Base-by-base conservation (phyloP, 73 alveolate genomes). In the Effrenium voratum region DNA sequence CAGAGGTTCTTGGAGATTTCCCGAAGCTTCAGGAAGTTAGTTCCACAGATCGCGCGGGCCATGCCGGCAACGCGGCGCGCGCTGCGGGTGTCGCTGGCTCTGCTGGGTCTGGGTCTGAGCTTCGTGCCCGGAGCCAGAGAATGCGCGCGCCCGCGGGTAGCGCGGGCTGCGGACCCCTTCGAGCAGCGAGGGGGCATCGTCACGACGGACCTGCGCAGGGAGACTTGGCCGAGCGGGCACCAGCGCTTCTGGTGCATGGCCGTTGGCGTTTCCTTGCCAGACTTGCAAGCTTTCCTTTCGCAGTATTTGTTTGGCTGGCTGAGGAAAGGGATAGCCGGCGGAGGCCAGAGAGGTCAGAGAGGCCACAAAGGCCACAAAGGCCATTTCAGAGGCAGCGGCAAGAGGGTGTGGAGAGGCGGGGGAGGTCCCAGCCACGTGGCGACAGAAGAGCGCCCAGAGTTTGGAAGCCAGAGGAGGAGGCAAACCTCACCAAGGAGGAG, bases 171-270 rank as follows among this genome's bases (percentile, higher is more conserved):
- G 52, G 97, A 90, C 40, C 88, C 76, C 16, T 90, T 90, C 52
- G 73, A 50, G 24, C 97, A 90, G 55, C 97, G 97, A 2, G 97
- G 97, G 15, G 97, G 97, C 34, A 34, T 90, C 44, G 47, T 41
- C 30, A 44, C 97, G 2, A 76, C 88, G 19, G 97, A 90, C 75
- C 59, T 90, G 57, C 45, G n/a, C n/a, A n/a, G n/a, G 36, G 50
- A 38, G 40, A 49, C 73, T 28, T 8, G 1, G 34, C 8, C 32
- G 92, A 32, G 15, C 8, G 41, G 24, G 70, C 16, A 5, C 38
- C 40, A 26, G n/a, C 26, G 80, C 80, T 41, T 26, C 44, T 32
- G 41, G 80, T 24, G 80, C 44, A 22, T 22, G 68, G 68, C 68
- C 22, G 10, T 22, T 55, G 22, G 30, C 30, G 22, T 13, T 10